Evolutionary conservation across 306 rosid species (phyloP), one percentile per base, ranked within the genome.

Genomic region (Pyrus pyrifolia): DNA sequence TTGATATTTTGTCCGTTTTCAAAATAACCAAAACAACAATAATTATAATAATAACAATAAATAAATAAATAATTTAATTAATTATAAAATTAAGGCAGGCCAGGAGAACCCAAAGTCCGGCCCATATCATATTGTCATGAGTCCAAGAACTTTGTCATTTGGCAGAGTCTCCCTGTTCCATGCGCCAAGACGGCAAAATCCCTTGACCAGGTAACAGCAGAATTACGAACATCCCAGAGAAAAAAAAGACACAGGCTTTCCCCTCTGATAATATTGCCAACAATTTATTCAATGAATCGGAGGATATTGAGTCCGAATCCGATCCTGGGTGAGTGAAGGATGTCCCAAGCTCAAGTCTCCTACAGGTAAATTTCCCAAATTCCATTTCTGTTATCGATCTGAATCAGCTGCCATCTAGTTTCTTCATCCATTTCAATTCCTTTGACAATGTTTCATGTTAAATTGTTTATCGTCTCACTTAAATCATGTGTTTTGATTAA

Each of bases 341-440:
- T 74, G 78, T 74, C 78, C 78, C 78, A 74, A 45, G 59, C 78
- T 61, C 46, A 74, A 22, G 78, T 74, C 3, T 74, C 78, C 70
- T 74, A 74, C 70, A 29, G 78, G 78, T 74, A 45, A 74, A 58
- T 22, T 33, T 49, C 55, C 55, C 67, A 10, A 38, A 13, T 57
- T 27, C 77, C n/a, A 38, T 8, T 40, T n/a, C 19, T 27, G 13
- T 22, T 44, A 30, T 27, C 44, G 25, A 73, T 73, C 76, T 59
- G 38, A 73, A 38, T 73, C 57, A 29, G 11, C 19, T 60, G 10
- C 62, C 62, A 29, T 49, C 10, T 29, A 5, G 3, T 11, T 27
- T 70, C 77, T 22, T 23, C 35, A 19, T 57, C 72, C 8, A 68
- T 18, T 59, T 72, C 19, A 22, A 72, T 33, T 58, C 22, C 53